Percentiles rank a stretch among this genome's conserved stretches.
phyloP scores from a whole-genome alignment of 2,329 filamentous ascomycete species.

The Sarocladium strictum region DNA sequence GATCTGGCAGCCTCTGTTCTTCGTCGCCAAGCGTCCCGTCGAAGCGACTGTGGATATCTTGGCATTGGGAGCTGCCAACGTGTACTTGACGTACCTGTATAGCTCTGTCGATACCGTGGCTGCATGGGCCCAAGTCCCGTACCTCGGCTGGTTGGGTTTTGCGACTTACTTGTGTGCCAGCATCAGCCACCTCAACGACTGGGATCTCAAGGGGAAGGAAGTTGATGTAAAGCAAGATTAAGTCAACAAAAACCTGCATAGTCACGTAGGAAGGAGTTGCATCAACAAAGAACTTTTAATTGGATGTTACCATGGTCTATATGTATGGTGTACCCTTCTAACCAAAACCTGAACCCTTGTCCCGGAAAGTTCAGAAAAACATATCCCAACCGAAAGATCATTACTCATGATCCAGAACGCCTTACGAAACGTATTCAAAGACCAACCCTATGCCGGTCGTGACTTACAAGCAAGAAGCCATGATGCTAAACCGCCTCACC shows the following conservation, averaged over 20 bases:
- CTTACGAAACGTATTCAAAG: neutral
- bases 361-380: neutral
- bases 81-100: constrained; percentile 72
- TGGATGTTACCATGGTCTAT: neutral
- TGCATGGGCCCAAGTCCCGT: constrained; percentile 72
- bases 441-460: too few relatives aligned
- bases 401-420: neutral
- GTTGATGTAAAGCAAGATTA: neutral
- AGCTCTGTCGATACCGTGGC: constrained; percentile 65
- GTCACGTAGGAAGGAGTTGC: neutral
- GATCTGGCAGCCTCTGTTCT: constrained; percentile 91
- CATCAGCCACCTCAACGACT: constrained; percentile 62
- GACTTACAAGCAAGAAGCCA: neutral
- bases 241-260: neutral
- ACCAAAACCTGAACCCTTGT: neutral
- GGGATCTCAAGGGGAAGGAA: constrained; percentile 46
- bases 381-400: too few relatives aligned
- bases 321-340: neutral
- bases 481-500: neutral
- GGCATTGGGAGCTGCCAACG: constrained; percentile 63
- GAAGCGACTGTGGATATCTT: constrained; percentile 72
- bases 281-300: neutral
- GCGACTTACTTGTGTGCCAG: constrained; percentile 77
- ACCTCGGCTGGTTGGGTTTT: constrained; percentile 80
- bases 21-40: constrained; percentile 65